These are phyloP conservation scores for Lagenidium sp. DNA, from an alignment of 352 stramenopile species.

Conservation along the genomic window DNA sequence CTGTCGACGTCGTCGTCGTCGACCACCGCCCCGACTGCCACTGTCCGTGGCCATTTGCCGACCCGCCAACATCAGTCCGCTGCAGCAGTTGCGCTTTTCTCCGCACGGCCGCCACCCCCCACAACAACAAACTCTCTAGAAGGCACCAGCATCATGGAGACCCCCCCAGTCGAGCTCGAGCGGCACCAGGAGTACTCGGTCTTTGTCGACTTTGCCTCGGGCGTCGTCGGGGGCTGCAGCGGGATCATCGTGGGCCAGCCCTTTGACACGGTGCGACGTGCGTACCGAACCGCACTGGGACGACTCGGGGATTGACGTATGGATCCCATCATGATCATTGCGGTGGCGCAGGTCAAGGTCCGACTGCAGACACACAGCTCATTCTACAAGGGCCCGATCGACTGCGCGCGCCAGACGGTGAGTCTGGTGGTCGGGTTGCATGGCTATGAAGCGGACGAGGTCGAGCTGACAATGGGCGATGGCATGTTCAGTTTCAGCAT, in stretches of 20 bases:
- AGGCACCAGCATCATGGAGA: constrained; percentile 11
- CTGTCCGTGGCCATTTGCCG: too few relatives aligned
- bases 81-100: too few relatives aligned
- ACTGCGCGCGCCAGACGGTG: constrained; percentile 35
- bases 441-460: too few relatives aligned
- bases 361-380: constrained; percentile 46
- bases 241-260: constrained; percentile 53
- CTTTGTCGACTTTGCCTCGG: constrained; percentile 39
- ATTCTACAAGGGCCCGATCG: constrained; percentile 41
- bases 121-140: too few relatives aligned
- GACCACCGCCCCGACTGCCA: too few relatives aligned
- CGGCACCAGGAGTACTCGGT: constrained; percentile 35
- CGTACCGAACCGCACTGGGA: background rate
- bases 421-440: background rate
- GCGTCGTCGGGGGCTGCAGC: constrained; percentile 33
- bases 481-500: constrained; percentile 30
- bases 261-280: constrained; percentile 32
- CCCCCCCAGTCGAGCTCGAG: background rate
- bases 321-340: background rate
- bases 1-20: too few relatives aligned
- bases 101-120: too few relatives aligned
- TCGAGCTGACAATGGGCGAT: background rate
- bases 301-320: background rate
- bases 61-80: too few relatives aligned
- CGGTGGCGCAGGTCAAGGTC: constrained; percentile 31